These are phyloP conservation scores for Boletales sp. DNA, from an alignment of 768 basidiomycete genomes.

Conservation along the genomic window DNA sequence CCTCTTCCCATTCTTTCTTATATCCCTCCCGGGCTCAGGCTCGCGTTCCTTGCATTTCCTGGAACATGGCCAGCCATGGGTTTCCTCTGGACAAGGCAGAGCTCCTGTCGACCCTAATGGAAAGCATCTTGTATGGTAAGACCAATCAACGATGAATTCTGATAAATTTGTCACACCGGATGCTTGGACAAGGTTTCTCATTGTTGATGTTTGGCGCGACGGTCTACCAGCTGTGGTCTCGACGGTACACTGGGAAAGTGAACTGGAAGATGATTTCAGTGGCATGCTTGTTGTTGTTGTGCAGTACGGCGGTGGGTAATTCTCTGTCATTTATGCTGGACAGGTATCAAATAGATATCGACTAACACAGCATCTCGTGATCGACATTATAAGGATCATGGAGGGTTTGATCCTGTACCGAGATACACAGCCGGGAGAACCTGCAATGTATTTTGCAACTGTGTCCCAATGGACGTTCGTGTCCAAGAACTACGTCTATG, in stretches of 20 bases:
- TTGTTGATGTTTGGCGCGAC: constrained; percentile 32
- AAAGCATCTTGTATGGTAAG: constrained; percentile 13
- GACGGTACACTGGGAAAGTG: constrained; percentile 4
- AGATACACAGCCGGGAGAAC: constrained; percentile 20
- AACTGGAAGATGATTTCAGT: constrained; percentile 18
- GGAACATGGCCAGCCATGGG: not conserved
- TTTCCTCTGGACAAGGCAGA: constrained; percentile 3
- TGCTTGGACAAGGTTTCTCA: constrained; percentile 25
- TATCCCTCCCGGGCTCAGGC: too few species aligned
- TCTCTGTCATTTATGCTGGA: not conserved
- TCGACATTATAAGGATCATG: constrained; percentile 19
- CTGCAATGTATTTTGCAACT: constrained; percentile 20
- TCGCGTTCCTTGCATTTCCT: not conserved
- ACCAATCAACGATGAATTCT: not conserved
- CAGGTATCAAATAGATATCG: not conserved
- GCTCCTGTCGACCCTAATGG: constrained; percentile 5
- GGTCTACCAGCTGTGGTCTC: constrained; percentile 18
- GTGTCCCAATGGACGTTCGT: constrained; percentile 11
- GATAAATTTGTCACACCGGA: not conserved
- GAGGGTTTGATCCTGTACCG: constrained; percentile 23
- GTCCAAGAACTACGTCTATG: constrained; percentile 1
- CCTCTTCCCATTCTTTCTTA: not conserved
- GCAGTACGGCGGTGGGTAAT: constrained; percentile 24
- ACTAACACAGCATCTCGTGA: constrained; percentile 18
- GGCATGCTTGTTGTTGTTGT: constrained; percentile 18